A percentile compares a stretch with the other conserved stretches of the same genome.
phyloP scores from a whole-genome alignment of 116 monocot genomes.

The Phalaenopsis hybrid region DNA sequence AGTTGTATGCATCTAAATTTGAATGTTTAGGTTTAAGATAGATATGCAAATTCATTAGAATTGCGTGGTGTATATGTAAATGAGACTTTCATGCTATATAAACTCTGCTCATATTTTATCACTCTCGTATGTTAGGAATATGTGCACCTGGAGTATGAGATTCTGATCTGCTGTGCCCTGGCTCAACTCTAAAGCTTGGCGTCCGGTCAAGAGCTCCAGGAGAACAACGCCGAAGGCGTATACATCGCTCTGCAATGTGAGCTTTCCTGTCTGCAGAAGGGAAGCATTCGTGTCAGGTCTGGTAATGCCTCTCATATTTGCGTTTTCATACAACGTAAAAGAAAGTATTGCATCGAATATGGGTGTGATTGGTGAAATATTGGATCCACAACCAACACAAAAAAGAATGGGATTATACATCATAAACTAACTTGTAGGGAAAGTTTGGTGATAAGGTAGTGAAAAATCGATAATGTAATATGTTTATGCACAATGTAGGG shows the following conservation, averaged over 20 bases:
- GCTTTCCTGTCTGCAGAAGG: constrained; percentile 58
- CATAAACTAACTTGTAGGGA: no score
- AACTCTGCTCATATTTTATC: neutral
- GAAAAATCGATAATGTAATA: no score
- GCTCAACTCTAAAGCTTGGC: constrained; percentile 64
- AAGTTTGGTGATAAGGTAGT: no score
- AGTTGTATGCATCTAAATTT: no score
- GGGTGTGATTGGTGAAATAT: no score
- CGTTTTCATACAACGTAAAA: no score
- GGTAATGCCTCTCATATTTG: neutral
- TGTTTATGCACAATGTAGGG: no score
- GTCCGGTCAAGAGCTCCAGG: constrained; percentile 74
- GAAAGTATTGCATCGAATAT: no score
- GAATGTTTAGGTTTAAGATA: no score
- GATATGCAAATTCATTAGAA: no score
- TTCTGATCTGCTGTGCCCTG: constrained; percentile 66
- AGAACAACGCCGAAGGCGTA: constrained; percentile 89
- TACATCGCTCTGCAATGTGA: constrained; percentile 84
- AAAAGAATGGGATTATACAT: no score
- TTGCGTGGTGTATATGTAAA: neutral
- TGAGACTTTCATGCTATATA: neutral
- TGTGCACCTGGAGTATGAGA: constrained; percentile 50
- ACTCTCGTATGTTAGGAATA: neutral
- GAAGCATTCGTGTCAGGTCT: neutral
- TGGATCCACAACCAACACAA: no score